These are phyloP conservation scores for Backusella morwellensis DNA, from an alignment of 192 early-diverging fungal genomes.

Conservation along the genomic window DNA sequence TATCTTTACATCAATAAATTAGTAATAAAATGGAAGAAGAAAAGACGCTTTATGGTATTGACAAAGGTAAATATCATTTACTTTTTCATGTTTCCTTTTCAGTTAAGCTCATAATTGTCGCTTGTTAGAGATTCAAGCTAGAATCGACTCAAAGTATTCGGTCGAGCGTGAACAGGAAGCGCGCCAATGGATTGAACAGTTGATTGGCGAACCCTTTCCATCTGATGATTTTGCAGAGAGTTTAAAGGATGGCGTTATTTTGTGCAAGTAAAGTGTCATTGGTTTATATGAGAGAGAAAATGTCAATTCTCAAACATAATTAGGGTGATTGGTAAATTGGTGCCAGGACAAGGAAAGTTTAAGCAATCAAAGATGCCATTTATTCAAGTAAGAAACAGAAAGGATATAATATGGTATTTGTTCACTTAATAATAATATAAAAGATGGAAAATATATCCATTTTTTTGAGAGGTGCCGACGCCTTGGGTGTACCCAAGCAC, in stretches of 20 bases:
- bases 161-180: constrained; percentile 57
- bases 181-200: constrained; percentile 66
- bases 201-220: constrained; percentile 55
- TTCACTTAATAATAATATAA: neutral
- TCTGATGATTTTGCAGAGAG: constrained; percentile 57
- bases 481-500: constrained; percentile 66
- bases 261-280: constrained; percentile 62
- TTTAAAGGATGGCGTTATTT: constrained; percentile 72
- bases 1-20: neutral
- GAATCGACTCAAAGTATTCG: constrained; percentile 31
- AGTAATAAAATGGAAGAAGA: constrained; percentile 4
- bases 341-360: constrained; percentile 54
- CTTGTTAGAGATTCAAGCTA: constrained; percentile 35
- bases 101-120: neutral
- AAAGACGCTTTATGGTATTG: neutral
- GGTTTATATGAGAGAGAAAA: neutral
- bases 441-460: constrained; percentile 85
- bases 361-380: constrained; percentile 72
- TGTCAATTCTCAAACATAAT: neutral
- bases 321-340: constrained; percentile 56
- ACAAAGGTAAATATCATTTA: neutral
- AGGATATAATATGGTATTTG: neutral
- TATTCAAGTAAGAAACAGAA: constrained; percentile 50
- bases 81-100: neutral
- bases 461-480: constrained; percentile 60